These are phyloP conservation scores for Boehmeria nivea DNA, from an alignment of 306 rosid species.

Conservation along the genomic window DNA sequence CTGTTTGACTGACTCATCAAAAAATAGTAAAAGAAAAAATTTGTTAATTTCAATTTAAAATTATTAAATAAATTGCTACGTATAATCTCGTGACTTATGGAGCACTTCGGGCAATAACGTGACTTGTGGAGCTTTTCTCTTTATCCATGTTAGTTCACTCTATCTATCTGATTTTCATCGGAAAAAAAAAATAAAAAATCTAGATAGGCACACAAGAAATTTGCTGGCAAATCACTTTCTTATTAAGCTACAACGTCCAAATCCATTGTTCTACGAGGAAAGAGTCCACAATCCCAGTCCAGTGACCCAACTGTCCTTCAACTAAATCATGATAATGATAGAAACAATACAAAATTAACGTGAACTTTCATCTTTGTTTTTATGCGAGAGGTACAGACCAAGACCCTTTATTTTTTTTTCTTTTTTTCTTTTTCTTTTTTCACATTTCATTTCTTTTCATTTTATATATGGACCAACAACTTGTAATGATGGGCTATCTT, in stretches of 20 bases:
- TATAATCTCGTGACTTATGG: background rate
- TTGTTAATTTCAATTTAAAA: no score
- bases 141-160: background rate
- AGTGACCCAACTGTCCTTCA: no score
- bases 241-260: conserved; percentile 11
- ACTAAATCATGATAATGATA: background rate
- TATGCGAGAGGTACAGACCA: conserved; percentile 20
- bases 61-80: no score
- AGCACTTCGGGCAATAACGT: conserved; percentile 1
- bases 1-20: no score
- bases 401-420: background rate
- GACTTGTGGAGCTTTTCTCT: background rate
- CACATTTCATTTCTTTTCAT: no score
- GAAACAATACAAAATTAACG: background rate
- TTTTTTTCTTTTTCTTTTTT: background rate
- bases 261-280: conserved; percentile 9
- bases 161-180: background rate
- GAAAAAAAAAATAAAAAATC: no score
- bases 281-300: no score
- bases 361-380: background rate
- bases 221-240: conserved; percentile 25
- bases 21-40: no score
- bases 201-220: background rate
- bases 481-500: conserved; percentile 6
- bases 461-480: conserved; percentile 3